Evolutionary conservation across 1,284 basidiomycete genomes (phyloP).

Genomic region (Gomphus bonarii): DNA sequence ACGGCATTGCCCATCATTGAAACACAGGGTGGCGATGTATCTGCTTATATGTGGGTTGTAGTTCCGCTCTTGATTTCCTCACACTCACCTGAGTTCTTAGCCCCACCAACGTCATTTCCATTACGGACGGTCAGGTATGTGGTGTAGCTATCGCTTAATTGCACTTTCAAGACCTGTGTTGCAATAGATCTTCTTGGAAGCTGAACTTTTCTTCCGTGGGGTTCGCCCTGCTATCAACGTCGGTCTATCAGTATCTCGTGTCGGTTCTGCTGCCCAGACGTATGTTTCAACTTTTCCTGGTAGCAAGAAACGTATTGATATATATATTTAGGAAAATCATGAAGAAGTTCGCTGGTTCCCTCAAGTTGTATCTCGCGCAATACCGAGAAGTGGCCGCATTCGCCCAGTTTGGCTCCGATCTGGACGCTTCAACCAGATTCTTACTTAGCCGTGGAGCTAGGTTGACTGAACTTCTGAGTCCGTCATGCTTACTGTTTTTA

Average conservation of each 20-base stretch:
- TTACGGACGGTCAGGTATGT: conserved; percentile 67
- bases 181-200: conserved; percentile 94
- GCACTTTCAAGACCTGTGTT: background rate
- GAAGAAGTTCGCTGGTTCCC: conserved; percentile 99
- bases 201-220: conserved; percentile 99
- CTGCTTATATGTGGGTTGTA: conserved; percentile 66
- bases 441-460: conserved; percentile 95
- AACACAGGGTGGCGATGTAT: conserved; percentile 99
- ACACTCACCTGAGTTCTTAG: conserved; percentile 23
- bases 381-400: conserved; percentile 99
- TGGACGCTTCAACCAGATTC: conserved; percentile 98
- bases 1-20: conserved; percentile 99
- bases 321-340: conserved; percentile 71
- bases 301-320: background rate
- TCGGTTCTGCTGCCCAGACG: conserved; percentile 99
- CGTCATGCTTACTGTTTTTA: conserved; percentile 19
- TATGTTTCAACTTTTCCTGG: conserved; percentile 27
- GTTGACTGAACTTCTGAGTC: conserved; percentile 94
- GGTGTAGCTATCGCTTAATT: background rate
- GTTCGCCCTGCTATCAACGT: conserved; percentile 99
- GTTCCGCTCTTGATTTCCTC: conserved; percentile 5
- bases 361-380: conserved; percentile 99
- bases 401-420: conserved; percentile 99
- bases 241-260: conserved; percentile 99
- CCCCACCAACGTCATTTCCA: conserved; percentile 79